These are phyloP conservation scores for Tolypocladium endophyticum DNA, from an alignment of 2,329 filamentous ascomycete genomes.

Conservation along the genomic window DNA sequence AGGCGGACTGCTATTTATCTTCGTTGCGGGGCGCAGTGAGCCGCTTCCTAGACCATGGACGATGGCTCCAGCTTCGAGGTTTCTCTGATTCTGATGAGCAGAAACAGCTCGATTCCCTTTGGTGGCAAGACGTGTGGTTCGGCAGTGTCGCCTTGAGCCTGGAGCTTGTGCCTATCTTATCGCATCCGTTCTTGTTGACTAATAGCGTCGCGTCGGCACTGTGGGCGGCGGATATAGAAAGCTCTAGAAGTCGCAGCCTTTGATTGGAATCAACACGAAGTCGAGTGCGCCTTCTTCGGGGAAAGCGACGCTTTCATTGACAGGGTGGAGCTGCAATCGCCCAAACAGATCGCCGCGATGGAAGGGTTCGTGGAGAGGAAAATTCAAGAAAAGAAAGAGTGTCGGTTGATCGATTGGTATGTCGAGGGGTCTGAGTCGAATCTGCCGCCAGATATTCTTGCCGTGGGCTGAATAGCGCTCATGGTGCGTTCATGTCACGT, in stretches of 20 bases:
- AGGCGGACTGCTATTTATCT: neutral
- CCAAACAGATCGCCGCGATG: no score
- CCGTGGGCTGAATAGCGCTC: no score
- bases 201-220: neutral
- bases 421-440: no score
- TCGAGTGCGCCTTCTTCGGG: neutral
- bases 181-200: neutral
- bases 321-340: no score
- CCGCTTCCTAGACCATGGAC: neutral
- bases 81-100: neutral
- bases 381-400: no score
- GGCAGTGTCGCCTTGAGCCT: neutral
- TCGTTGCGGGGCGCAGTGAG: neutral
- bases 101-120: neutral
- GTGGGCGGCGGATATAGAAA: neutral
- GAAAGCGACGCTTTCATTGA: no score
- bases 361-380: no score
- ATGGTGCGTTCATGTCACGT: no score
- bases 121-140: neutral
- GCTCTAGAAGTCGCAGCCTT: neutral
- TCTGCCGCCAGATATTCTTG: no score
- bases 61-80: neutral
- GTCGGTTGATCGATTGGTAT: no score
- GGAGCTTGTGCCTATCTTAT: neutral
- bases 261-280: neutral